Evolutionary conservation across 2,329 filamentous ascomycete genomes (phyloP).

Genomic region (Apiospora aurea): DNA sequence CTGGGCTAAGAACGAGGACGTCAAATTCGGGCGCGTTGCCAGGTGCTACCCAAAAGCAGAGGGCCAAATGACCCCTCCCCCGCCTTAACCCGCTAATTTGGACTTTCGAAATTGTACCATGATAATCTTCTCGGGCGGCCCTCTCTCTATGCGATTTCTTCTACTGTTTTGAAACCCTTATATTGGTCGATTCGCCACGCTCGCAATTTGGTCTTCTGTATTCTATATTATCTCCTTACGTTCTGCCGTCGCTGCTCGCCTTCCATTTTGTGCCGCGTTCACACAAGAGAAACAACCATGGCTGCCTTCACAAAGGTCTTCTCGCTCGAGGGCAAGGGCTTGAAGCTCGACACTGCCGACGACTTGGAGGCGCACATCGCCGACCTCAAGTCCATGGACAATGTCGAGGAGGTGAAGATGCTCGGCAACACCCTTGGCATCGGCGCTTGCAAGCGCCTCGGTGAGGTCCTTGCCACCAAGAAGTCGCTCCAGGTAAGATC

Average conservation of each 20-base stretch:
- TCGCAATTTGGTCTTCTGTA: background rate
- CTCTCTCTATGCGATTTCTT: conserved; percentile 1
- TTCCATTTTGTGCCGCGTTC: background rate
- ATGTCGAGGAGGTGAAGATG: conserved; percentile 85
- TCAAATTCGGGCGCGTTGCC: conserved; percentile 10
- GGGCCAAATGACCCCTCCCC: conserved; percentile 13
- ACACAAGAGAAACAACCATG: conserved; percentile 51
- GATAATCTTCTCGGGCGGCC: conserved; percentile 12
- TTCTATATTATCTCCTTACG: conserved; percentile 1
- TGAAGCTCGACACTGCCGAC: conserved; percentile 89
- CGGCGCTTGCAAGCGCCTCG: conserved; percentile 84
- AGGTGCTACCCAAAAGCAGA: background rate
- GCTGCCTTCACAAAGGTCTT: conserved; percentile 70
- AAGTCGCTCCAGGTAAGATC: conserved; percentile 74
- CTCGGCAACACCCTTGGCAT: conserved; percentile 93
- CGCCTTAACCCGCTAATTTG: conserved; percentile 17
- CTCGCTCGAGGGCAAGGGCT: conserved; percentile 87
- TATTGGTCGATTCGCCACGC: background rate
- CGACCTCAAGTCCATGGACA: conserved; percentile 71
- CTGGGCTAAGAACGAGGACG: background rate
- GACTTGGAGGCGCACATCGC: conserved; percentile 88
- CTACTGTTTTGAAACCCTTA: conserved; percentile 13
- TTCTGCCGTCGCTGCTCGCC: conserved; percentile 10
- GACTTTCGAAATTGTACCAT: conserved; percentile 19
- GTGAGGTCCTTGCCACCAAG: conserved; percentile 83